Evolutionary conservation across 2,329 filamentous ascomycete species (phyloP), one percentile per base, ranked within the genome.

Genomic region (Calycina marina): DNA sequence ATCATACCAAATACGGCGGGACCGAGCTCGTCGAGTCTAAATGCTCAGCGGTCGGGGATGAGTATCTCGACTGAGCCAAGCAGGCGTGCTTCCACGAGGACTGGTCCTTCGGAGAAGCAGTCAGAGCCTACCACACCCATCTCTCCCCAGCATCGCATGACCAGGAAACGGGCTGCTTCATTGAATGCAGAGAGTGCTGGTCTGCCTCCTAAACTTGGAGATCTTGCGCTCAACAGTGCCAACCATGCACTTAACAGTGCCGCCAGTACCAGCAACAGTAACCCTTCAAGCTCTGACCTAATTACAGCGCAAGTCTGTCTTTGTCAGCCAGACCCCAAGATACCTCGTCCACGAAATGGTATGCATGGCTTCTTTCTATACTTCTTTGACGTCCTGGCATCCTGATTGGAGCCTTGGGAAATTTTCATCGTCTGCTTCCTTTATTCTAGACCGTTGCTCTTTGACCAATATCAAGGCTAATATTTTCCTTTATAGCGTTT

Each of bases 291-390:
- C 20, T 39, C 36, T 36, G 40, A 43, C 31, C 29, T 41, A 30
- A 37, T 41, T 32, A 46, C 44, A 41, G 48, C 49, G 30, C 48
- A 72, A 42, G 69, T 78, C 40, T 80, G 75, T 56, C 65, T 80
- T 45, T 80, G 75, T 54, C 73, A 76, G 46, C 72, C 73, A 24
- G 74, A 78, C 47, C 74, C 73, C 14, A 80, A 79, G 54, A 77
- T 80, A 39, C 75, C 75, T 37, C 61, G 75, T 46, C 75, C 75
- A 44, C 67, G 75, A 55, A 81, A 81, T 61, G 72, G 75, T 78
- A 57, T 57, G 72, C 62, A 27, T 38, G 15, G 15, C 6, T 10
- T 15, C 35, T 15, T 32, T 15, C 24, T 34, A 31, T 37, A n/a
- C 31, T 43, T 34, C 40, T 45, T 48, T 44, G 31, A 41, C 17